These are phyloP conservation scores for Pseudohalonectria lignicola DNA, from an alignment of 2,329 filamentous ascomycete species.

Conservation along the genomic window DNA sequence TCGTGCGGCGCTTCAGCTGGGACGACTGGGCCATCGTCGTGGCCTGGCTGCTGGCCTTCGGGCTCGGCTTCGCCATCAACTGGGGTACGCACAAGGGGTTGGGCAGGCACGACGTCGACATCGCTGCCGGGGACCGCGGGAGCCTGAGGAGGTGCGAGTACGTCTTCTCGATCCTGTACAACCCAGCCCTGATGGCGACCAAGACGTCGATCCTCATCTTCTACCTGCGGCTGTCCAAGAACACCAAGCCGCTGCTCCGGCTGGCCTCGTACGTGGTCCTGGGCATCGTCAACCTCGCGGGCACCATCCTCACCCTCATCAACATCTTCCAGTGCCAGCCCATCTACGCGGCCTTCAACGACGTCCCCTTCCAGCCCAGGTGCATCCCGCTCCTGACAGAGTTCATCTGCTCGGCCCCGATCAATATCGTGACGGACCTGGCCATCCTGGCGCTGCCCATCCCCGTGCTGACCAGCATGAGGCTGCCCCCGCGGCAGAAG, in stretches of 20 bases:
- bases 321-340: constrained; percentile 70
- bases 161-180: constrained; percentile 56
- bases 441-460: constrained; percentile 81
- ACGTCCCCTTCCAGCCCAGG: constrained; percentile 45
- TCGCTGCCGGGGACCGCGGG: constrained; percentile 34
- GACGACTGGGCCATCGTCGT: constrained; percentile 76
- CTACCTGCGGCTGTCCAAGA: constrained; percentile 73
- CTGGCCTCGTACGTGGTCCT: constrained; percentile 75
- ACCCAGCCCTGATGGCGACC: constrained; percentile 79
- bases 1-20: constrained; percentile 60
- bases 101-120: constrained; percentile 54
- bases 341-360: constrained; percentile 55
- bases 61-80: constrained; percentile 55
- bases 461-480: constrained; percentile 79
- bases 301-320: constrained; percentile 69
- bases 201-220: constrained; percentile 92
- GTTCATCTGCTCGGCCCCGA: constrained; percentile 66
- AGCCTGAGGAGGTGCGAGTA: constrained; percentile 50
- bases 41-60: constrained; percentile 65
- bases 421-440: constrained; percentile 87
- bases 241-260: constrained; percentile 64
- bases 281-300: constrained; percentile 66
- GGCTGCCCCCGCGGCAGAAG: constrained; percentile 75
- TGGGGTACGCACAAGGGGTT: constrained; percentile 53
- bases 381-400: constrained; percentile 51